A percentile compares a stretch with the other conserved stretches of the same genome.
Conservation (phyloP, 306 rosid genomes). For the Cercis canadensis region DNA sequence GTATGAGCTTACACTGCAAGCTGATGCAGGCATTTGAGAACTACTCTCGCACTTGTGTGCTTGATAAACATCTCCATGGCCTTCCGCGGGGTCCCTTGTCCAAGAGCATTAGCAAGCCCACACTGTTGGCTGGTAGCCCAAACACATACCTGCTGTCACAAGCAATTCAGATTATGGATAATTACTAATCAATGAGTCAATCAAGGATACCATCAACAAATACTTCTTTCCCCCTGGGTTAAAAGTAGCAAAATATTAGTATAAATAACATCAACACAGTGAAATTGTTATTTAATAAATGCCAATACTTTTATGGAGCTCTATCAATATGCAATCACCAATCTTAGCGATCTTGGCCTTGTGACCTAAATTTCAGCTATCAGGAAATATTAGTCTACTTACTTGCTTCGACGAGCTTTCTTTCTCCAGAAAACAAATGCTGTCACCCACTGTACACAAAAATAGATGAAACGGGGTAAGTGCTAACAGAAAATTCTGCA, state of each 20-base stretch:
- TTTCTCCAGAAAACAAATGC: conserved; percentile 82
- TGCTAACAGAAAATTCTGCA: conserved; percentile 11
- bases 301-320: conserved; percentile 24
- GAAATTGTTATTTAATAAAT: conserved; percentile 10
- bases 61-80: conserved; percentile 84
- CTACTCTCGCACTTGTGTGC: conserved; percentile 62
- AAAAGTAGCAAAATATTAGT: conserved; percentile 23
- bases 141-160: conserved; percentile 68
- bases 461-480: conserved; percentile 29
- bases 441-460: conserved; percentile 66
- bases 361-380: conserved; percentile 7
- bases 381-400: conserved; percentile 49
- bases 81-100: conserved; percentile 61
- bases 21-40: conserved; percentile 37
- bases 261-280: conserved; percentile 22
- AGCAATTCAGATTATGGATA: conserved; percentile 33
- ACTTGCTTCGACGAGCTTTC: conserved; percentile 84
- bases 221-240: neutral
- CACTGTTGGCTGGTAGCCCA: conserved; percentile 58
- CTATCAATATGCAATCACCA: conserved; percentile 18
- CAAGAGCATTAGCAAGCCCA: conserved; percentile 80
- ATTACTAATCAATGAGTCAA: conserved; percentile 14
- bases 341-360: neutral
- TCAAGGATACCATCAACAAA: neutral
- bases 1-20: conserved; percentile 35